phyloP scores from a whole-genome alignment of 345 rosid genomes.

The Syzygium aromaticum region DNA sequence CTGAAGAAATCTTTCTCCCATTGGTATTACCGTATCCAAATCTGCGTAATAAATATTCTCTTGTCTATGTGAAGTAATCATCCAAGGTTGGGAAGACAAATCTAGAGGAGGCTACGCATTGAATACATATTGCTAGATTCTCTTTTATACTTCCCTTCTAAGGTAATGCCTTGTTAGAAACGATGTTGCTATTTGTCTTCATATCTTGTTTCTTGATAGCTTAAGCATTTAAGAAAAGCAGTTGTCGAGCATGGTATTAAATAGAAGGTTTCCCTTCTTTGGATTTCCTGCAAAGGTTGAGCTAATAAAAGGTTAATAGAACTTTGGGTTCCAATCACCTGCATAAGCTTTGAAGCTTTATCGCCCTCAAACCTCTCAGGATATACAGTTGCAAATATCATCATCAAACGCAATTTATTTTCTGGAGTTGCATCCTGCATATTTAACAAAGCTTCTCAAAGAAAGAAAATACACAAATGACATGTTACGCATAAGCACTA shows the following conservation, averaged over 20 bases:
- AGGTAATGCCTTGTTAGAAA: neutral
- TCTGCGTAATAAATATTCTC: neutral
- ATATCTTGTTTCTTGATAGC: neutral
- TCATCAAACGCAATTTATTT: slow-evolving; percentile 82
- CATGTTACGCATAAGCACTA: neutral
- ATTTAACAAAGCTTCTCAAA: neutral
- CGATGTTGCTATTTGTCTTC: neutral
- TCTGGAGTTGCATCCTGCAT: slow-evolving; percentile 65
- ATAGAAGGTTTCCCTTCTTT: neutral
- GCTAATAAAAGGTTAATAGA: neutral
- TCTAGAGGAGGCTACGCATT: neutral
- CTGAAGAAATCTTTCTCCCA: neutral
- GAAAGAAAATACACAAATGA: neutral
- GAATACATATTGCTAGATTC: neutral
- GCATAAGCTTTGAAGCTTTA: slow-evolving; percentile 80
- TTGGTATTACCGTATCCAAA: neutral
- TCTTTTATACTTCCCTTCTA: neutral
- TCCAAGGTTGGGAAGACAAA: neutral
- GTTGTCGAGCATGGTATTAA: neutral
- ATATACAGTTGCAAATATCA: slow-evolving; percentile 74
- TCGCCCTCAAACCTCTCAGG: slow-evolving; percentile 97
- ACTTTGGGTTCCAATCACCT: slow-evolving; percentile 35
- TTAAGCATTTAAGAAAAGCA: neutral
- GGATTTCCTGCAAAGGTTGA: neutral
- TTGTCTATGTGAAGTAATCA: neutral